Evolutionary conservation across 108 stramenopile species (phyloP).

Genomic region (Cyclostephanos invisitatus): DNA sequence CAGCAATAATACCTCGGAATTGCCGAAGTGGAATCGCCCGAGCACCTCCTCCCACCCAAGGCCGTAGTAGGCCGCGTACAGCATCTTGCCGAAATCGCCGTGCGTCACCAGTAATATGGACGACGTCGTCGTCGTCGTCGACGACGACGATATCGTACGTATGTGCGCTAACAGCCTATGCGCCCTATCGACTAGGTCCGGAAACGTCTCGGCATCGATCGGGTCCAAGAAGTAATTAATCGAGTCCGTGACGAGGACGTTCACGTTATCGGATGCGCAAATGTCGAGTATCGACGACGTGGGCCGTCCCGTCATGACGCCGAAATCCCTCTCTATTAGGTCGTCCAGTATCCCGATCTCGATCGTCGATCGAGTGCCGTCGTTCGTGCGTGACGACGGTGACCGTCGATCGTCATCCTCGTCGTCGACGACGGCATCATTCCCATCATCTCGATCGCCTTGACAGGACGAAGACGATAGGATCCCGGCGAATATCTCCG

Average conservation of each 20-base stretch:
- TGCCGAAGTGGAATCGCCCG: constrained; percentile 60
- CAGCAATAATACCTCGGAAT: constrained; percentile 49
- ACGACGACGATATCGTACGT: constrained; percentile 5
- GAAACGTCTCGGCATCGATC: constrained; percentile 59
- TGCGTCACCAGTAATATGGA: constrained; percentile 55
- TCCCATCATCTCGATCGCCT: background rate
- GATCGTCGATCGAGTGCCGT: background rate
- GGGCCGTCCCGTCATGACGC: constrained; percentile 51
- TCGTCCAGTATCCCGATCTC: constrained; percentile 36
- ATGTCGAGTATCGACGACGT: constrained; percentile 41
- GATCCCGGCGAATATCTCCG: constrained; percentile 42
- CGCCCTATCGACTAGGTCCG: constrained; percentile 47
- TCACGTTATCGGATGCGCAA: constrained; percentile 24
- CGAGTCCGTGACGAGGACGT: constrained; percentile 45
- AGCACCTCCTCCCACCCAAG: constrained; percentile 55
- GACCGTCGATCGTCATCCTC: too few relatives aligned
- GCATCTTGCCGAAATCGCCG: constrained; percentile 65
- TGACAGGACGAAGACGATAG: constrained; percentile 16
- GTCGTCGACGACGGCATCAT: background rate
- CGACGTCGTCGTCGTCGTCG: background rate
- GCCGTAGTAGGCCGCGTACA: constrained; percentile 57
- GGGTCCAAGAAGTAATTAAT: constrained; percentile 57
- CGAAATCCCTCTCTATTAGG: constrained; percentile 56
- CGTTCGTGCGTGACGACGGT: too few relatives aligned
- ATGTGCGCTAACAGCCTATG: constrained; percentile 31